These are phyloP conservation scores for Sphagnum fallax DNA, from an alignment of 228 moss, liverwort and hornwort genomes.

Conservation along the genomic window DNA sequence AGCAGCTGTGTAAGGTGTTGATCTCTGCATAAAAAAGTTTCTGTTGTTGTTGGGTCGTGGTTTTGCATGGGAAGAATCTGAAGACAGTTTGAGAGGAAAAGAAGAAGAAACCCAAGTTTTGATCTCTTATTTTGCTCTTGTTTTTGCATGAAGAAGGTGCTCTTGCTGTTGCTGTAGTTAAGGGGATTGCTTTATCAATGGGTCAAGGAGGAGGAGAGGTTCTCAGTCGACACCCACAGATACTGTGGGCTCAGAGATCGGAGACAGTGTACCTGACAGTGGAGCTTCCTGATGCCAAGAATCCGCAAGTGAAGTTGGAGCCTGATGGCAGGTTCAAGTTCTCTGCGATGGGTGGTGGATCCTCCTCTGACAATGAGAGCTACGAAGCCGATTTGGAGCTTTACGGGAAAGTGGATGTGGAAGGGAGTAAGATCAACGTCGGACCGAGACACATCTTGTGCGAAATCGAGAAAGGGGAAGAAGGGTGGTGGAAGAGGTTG, in stretches of 20 bases:
- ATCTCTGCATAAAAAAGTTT: too few relatives aligned
- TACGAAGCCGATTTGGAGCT: constrained; percentile 72
- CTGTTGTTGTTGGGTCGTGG: too few relatives aligned
- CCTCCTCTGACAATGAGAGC: constrained; percentile 26
- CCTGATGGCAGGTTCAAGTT: constrained; percentile 75
- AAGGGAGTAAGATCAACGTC: constrained; percentile 59
- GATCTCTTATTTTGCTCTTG: too few relatives aligned
- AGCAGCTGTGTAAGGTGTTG: too few relatives aligned
- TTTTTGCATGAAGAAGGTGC: too few relatives aligned
- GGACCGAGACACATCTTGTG: constrained; percentile 75
- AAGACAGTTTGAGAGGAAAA: too few relatives aligned
- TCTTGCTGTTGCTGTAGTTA: too few relatives aligned
- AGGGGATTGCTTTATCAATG: too few relatives aligned
- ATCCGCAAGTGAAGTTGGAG: constrained; percentile 73
- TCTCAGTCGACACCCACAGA: constrained; percentile 79
- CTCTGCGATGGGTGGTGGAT: constrained; percentile 47
- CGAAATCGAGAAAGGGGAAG: constrained; percentile 69
- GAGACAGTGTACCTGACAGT: constrained; percentile 87
- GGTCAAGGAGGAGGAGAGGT: too few relatives aligned
- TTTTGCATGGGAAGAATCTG: too few relatives aligned
- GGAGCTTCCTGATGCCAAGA: constrained; percentile 87
- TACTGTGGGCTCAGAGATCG: constrained; percentile 92
- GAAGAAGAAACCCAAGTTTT: too few relatives aligned
- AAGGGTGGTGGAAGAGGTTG: constrained; percentile 88
- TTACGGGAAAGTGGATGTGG: constrained; percentile 59